A percentile compares a stretch with the other conserved stretches of the same genome.
Evolutionary conservation across 2,329 filamentous ascomycete species (phyloP).

Genomic region (Saccharata proteae): DNA sequence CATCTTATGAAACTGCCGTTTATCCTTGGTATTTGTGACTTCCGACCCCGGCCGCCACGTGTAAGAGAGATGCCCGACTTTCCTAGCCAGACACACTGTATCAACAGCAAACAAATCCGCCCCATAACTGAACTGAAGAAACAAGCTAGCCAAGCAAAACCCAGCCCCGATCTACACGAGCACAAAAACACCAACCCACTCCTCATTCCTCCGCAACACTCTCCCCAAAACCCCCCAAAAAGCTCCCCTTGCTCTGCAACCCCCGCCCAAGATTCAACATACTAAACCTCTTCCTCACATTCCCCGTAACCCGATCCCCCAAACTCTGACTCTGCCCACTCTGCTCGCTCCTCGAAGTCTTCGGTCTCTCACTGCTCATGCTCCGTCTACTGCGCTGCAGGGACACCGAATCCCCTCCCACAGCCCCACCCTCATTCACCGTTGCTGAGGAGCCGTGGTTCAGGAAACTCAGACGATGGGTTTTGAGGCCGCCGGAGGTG

Average conservation of each 20-base stretch:
- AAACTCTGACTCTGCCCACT: conserved; percentile 27
- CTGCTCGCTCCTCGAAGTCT: conserved; percentile 13
- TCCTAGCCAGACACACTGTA: too few species aligned
- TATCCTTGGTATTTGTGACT: too few species aligned
- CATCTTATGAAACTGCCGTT: too few species aligned
- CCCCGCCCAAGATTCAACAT: conserved; percentile 65
- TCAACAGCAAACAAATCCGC: too few species aligned
- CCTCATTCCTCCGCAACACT: conserved; percentile 11
- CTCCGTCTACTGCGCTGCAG: conserved; percentile 7
- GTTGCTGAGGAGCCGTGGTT: conserved; percentile 10
- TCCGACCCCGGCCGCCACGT: too few species aligned
- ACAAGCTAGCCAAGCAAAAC: too few species aligned
- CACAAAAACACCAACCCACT: too few species aligned
- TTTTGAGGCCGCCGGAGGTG: conserved; percentile 1
- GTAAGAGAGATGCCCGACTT: too few species aligned
- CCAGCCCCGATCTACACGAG: too few species aligned
- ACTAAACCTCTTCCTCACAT: conserved; percentile 67
- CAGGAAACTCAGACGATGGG: conserved; percentile 18
- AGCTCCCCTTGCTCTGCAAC: conserved; percentile 45
- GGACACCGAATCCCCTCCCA: too few species aligned
- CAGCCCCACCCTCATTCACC: too few species aligned
- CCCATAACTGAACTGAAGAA: too few species aligned
- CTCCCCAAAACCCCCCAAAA: conserved; percentile 14
- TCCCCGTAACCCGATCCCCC: conserved; percentile 32
- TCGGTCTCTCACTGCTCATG: conserved; percentile 12